Evolutionary conservation across 2,329 filamentous ascomycete species (phyloP).

Genomic region (Botrytis elliptica): DNA sequence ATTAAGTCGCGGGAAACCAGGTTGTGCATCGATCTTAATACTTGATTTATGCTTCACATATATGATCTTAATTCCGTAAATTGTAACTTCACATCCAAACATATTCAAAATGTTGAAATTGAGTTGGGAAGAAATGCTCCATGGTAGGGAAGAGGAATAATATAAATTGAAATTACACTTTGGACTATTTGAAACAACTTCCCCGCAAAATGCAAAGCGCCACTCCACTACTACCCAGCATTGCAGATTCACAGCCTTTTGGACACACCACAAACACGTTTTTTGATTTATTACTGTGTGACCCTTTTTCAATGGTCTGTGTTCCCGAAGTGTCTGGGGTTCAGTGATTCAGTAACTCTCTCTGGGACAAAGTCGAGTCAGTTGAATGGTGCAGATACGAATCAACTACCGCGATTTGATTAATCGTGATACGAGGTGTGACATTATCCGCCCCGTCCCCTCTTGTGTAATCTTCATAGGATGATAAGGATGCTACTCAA

Average conservation of each 20-base stretch:
- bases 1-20: not conserved
- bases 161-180: not conserved
- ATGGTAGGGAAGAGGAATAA: not conserved
- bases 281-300: not conserved
- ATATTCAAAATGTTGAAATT: not conserved
- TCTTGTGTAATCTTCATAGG: not conserved
- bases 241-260: not conserved
- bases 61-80: not conserved
- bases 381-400: not conserved
- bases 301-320: not conserved
- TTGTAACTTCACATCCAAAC: conserved; percentile 1
- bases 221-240: conserved; percentile 12
- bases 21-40: not conserved
- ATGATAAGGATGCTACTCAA: not conserved
- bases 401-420: conserved; percentile 4
- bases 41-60: conserved; percentile 1
- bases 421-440: not conserved
- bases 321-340: not conserved
- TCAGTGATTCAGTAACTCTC: not conserved
- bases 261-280: conserved; percentile 6
- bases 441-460: too few species aligned
- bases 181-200: conserved; percentile 18
- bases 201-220: conserved; percentile 18
- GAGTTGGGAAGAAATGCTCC: not conserved
- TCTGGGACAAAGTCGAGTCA: not conserved